Conservation (phyloP, 805 yeast species). For the Kodamaea neixiangensis region DNA sequence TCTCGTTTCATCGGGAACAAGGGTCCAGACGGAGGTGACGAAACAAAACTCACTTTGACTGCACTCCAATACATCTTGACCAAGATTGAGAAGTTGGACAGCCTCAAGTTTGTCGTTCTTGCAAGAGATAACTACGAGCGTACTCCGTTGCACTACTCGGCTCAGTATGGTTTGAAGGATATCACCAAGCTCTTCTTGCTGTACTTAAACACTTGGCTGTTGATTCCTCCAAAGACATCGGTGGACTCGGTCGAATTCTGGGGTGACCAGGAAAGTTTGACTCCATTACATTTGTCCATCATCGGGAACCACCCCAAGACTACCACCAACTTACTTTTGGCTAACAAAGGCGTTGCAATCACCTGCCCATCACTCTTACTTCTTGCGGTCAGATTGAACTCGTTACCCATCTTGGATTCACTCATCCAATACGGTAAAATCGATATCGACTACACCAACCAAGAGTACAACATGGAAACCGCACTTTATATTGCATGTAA, state of each 20-base stretch:
- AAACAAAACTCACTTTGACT: constrained; percentile 51
- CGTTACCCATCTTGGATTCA: constrained; percentile 54
- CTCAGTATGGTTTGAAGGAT: constrained; percentile 78
- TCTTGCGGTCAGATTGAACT: constrained; percentile 68
- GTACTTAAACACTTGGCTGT: constrained; percentile 59
- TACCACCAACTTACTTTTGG: constrained; percentile 55
- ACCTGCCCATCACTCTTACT: constrained; percentile 60
- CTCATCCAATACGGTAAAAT: constrained; percentile 59
- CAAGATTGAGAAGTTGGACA: constrained; percentile 33
- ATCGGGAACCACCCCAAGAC: constrained; percentile 83
- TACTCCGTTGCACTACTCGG: constrained; percentile 87
- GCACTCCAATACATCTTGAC: constrained; percentile 63
- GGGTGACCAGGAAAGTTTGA: constrained; percentile 78
- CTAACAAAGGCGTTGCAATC: constrained; percentile 41
- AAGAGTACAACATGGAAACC: constrained; percentile 65
- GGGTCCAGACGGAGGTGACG: constrained; percentile 46
- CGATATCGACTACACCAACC: constrained; percentile 63
- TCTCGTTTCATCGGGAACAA: constrained; percentile 28
- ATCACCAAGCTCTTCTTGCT: constrained; percentile 58
- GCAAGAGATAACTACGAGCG: constrained; percentile 75
- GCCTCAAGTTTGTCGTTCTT: constrained; percentile 38
- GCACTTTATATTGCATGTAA: constrained; percentile 81
- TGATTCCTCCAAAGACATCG: constrained; percentile 48
- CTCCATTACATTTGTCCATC: constrained; percentile 84
- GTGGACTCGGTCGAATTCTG: constrained; percentile 59